Base-by-base conservation (phyloP, 1,284 basidiomycete species). In the Heterobasidion occidentale region DNA sequence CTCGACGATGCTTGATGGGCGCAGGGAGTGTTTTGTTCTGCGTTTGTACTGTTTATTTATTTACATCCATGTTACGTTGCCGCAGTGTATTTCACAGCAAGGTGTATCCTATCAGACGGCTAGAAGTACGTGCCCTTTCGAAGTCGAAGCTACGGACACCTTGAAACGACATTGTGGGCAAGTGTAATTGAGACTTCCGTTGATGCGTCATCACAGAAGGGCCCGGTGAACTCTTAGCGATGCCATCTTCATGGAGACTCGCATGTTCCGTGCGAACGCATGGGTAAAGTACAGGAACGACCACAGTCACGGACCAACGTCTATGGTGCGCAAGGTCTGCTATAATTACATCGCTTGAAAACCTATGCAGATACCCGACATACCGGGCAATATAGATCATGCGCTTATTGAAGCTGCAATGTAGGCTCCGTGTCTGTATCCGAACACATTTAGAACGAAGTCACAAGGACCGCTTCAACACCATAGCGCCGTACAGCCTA, bases 1-100 rank as follows among this genome's bases (percentile, higher is more conserved):
- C 77, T 95, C 58, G 92, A 92, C 64, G 89, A 92, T 70, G 88
- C 88, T 59, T 84, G 69, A 78, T 56, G 53, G 58, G 59, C 55
- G 50, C 50, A 48, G 56, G 52, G 38, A 34, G 35, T n/a, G 11
- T 33, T 14, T 35, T 27, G 36, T 33, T 20, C 15, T 35, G 27
- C 9, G 35, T 33, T 33, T 48, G 35, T n/a, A 42, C 42, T 55
- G 45, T 46, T 34, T 33, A 53, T 38, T 19, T 8, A 35, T 36
- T 17, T 33, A 19, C 54, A 36, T 49, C 38, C 35, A 33, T 48
- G 46, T n/a, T 20, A 17, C 19, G 19, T 33, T 48, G 19, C 46
- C 9, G 27, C 46, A 20, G 12, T 51, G 50, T 51, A 51, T 38
- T 36, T 51, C 50, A 17, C 34, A 17, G 15, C 33, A 51, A n/a